Conservation (phyloP, 1,139 yeast genomes). For the Candida sp. region DNA sequence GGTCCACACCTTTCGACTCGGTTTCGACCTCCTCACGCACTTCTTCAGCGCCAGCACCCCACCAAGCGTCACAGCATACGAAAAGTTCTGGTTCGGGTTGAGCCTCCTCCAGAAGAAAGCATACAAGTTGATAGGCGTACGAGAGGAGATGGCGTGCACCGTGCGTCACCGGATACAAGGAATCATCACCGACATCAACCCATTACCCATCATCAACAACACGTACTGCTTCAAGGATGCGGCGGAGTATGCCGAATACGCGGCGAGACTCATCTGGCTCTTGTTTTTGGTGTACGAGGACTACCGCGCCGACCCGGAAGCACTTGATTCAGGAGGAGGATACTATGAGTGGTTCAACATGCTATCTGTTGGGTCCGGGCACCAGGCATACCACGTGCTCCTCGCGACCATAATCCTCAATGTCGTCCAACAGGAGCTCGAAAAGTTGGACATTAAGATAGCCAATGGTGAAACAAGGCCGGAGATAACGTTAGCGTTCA, state of each 20-base stretch:
- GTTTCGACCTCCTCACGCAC: conserved; percentile 12
- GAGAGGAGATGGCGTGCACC: not conserved
- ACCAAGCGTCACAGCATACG: conserved; percentile 14
- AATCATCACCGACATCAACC: not conserved
- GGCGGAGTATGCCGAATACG: conserved; percentile 1
- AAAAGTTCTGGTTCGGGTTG: conserved; percentile 26
- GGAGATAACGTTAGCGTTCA: not conserved
- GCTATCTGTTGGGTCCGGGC: not conserved
- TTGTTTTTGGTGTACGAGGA: not conserved
- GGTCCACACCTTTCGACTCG: conserved; percentile 20
- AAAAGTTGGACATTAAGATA: not conserved
- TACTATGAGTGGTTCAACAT: conserved; percentile 12
- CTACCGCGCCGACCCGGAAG: not conserved
- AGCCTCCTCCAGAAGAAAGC: conserved; percentile 10
- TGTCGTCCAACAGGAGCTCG: not conserved
- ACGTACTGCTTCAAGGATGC: not conserved
- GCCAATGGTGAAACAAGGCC: not conserved
- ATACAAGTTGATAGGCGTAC: conserved; percentile 5
- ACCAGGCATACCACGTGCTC: conserved; percentile 18
- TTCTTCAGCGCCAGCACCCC: not conserved
- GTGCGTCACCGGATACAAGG: not conserved
- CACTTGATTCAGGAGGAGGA: conserved; percentile 4
- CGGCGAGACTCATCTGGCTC: not conserved
- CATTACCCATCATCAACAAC: not conserved
- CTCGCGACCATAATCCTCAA: not conserved